A percentile compares a stretch with the other conserved stretches of the same genome.
Conservation (phyloP, 306 rosid genomes). For the Prunus mongolica region DNA sequence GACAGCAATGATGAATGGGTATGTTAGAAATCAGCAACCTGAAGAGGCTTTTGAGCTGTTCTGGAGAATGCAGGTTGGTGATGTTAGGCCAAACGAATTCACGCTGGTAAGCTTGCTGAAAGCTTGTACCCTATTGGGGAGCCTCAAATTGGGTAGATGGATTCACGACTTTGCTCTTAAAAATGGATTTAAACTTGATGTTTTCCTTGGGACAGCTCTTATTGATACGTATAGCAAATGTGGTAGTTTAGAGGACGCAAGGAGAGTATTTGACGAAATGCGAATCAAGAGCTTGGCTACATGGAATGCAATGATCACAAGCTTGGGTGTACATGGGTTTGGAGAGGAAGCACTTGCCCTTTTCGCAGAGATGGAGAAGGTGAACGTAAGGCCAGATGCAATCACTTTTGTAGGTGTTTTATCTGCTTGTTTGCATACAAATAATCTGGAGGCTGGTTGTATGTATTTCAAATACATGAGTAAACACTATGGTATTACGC, state of each 20-base stretch:
- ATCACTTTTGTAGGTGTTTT: constrained; percentile 32
- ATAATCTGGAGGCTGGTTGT: constrained; percentile 22
- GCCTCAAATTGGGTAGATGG: constrained; percentile 51
- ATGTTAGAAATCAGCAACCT: constrained; percentile 41
- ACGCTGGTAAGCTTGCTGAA: constrained; percentile 56
- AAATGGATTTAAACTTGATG: constrained; percentile 43
- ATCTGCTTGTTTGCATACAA: constrained; percentile 25
- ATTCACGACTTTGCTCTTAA: constrained; percentile 47
- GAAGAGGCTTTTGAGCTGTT: constrained; percentile 49
- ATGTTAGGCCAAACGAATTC: constrained; percentile 57
- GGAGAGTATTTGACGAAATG: constrained; percentile 46
- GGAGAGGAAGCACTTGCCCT: constrained; percentile 44
- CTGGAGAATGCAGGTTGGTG: constrained; percentile 49
- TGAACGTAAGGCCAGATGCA: constrained; percentile 31
- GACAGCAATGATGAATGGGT: constrained; percentile 67
- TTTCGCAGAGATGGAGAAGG: constrained; percentile 45
- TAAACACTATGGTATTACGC: constrained; percentile 45
- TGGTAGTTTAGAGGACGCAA: constrained; percentile 52
- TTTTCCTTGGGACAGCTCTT: constrained; percentile 57
- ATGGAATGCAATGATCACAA: constrained; percentile 71
- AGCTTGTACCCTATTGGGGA: constrained; percentile 61
- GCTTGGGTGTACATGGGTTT: constrained; percentile 71
- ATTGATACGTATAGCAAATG: constrained; percentile 78
- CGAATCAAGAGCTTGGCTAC: constrained; percentile 50
- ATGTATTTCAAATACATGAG: constrained; percentile 34